Evolutionary conservation across 2,329 filamentous ascomycete species (phyloP).

Genomic region (Fusarium lyarnte): DNA sequence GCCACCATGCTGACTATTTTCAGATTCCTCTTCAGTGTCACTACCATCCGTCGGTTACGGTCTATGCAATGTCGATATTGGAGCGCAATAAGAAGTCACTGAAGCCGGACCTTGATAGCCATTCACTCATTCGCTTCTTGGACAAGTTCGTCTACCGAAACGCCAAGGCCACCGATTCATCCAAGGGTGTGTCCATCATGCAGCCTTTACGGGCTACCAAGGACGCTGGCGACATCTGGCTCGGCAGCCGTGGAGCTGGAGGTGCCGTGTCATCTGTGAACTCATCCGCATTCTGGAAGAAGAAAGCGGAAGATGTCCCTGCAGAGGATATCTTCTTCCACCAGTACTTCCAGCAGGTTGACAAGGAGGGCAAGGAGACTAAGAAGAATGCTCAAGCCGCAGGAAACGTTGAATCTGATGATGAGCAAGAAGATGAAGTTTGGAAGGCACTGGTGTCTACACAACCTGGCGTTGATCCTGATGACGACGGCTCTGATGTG

Average conservation of each 20-base stretch:
- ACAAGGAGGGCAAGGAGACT: conserved; percentile 65
- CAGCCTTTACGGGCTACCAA: conserved; percentile 76
- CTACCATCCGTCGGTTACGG: conserved; percentile 91
- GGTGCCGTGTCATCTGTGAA: conserved; percentile 68
- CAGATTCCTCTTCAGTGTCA: conserved; percentile 64
- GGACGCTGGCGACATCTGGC: conserved; percentile 65
- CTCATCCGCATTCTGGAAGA: conserved; percentile 88
- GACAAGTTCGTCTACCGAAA: conserved; percentile 99
- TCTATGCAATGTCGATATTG: conserved; percentile 80
- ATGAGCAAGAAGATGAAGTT: conserved; percentile 80
- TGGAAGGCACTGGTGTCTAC: conserved; percentile 91
- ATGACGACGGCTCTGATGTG: conserved; percentile 61
- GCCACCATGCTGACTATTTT: conserved; percentile 31
- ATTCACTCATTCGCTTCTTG: conserved; percentile 93
- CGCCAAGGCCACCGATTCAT: conserved; percentile 74
- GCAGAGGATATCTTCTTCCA: conserved; percentile 98
- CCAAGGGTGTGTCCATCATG: conserved; percentile 92
- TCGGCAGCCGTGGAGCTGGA: conserved; percentile 60
- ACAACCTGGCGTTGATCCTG: conserved; percentile 69
- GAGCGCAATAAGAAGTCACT: conserved; percentile 75
- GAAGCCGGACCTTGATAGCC: conserved; percentile 90
- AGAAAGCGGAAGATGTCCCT: conserved; percentile 86
- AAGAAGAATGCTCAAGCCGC: conserved; percentile 61
- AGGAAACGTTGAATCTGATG: conserved; percentile 58
- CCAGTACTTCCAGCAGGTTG: conserved; percentile 86